Percentiles rank a stretch among this genome's conserved stretches.
Conservation (phyloP, 305 asterid species). For the Solanum hybrid region DNA sequence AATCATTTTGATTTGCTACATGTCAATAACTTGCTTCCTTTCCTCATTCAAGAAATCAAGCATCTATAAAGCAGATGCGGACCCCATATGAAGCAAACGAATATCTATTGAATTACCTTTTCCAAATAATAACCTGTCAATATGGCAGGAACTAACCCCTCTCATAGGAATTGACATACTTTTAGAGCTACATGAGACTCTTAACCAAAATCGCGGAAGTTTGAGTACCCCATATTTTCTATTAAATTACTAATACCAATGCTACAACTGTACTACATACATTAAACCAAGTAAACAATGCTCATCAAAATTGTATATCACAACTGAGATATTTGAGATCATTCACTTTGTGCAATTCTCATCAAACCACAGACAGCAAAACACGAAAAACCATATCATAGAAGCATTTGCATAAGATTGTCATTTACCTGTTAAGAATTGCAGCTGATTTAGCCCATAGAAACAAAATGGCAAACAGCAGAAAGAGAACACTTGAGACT, state of each 20-base stretch:
- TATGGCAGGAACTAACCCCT: not conserved
- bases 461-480: conserved; percentile 67
- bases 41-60: not conserved
- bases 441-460: conserved; percentile 97
- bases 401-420: not conserved
- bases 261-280: too few species aligned
- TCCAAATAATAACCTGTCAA: not conserved
- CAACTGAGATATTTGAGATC: not conserved
- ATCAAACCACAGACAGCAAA: not conserved
- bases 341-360: not conserved
- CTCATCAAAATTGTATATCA: not conserved
- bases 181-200: not conserved
- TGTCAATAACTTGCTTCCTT: not conserved
- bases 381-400: not conserved
- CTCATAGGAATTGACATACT: not conserved
- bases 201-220: not conserved
- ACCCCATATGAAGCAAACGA: not conserved
- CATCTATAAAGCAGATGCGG: not conserved
- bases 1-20: not conserved
- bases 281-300: not conserved
- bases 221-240: not conserved
- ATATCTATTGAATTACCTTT: not conserved
- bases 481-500: conserved; percentile 64
- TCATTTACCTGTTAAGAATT: conserved; percentile 58
- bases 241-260: not conserved